These are phyloP conservation scores for Chenopodium formosanum DNA, from an alignment of 148 eudicot genomes.

Conservation along the genomic window DNA sequence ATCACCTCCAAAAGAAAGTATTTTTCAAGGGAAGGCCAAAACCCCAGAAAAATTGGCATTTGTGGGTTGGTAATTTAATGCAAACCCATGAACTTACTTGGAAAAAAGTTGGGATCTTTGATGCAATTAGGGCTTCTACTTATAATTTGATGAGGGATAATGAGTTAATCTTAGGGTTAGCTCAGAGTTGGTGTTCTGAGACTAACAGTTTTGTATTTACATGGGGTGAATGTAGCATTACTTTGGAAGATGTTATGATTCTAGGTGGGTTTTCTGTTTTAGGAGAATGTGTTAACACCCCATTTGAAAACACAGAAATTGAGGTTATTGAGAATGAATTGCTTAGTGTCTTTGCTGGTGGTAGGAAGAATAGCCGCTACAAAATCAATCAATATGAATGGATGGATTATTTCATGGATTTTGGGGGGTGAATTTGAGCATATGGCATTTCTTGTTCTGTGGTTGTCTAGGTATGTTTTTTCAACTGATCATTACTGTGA, in stretches of 20 bases:
- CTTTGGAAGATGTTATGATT: constrained; percentile 39
- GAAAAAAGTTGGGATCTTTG: constrained; percentile 30
- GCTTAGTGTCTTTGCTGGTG: neutral
- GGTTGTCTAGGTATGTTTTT: constrained; percentile 39
- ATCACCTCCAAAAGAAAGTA: neutral
- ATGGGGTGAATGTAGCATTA: constrained; percentile 38
- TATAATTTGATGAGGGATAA: constrained; percentile 18
- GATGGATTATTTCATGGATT: constrained; percentile 25
- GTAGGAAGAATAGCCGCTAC: too few species aligned
- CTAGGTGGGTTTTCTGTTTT: constrained; percentile 35
- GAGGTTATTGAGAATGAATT: neutral
- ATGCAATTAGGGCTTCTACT: constrained; percentile 21
- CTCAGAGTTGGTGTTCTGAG: constrained; percentile 34
- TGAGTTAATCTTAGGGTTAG: constrained; percentile 28
- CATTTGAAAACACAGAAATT: neutral
- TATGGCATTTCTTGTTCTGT: constrained; percentile 32
- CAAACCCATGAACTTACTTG: constrained; percentile 1
- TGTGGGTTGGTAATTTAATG: constrained; percentile 19
- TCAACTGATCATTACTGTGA: neutral
- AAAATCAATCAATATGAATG: constrained; percentile 8
- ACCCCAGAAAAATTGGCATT: constrained; percentile 7
- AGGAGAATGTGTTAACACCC: constrained; percentile 12
- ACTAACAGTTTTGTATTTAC: constrained; percentile 30
- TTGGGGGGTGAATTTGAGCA: constrained; percentile 31
- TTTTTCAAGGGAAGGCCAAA: neutral